Evolutionary conservation across 495 filamentous ascomycete species (phyloP).

Genomic region (Penicillium salamii): DNA sequence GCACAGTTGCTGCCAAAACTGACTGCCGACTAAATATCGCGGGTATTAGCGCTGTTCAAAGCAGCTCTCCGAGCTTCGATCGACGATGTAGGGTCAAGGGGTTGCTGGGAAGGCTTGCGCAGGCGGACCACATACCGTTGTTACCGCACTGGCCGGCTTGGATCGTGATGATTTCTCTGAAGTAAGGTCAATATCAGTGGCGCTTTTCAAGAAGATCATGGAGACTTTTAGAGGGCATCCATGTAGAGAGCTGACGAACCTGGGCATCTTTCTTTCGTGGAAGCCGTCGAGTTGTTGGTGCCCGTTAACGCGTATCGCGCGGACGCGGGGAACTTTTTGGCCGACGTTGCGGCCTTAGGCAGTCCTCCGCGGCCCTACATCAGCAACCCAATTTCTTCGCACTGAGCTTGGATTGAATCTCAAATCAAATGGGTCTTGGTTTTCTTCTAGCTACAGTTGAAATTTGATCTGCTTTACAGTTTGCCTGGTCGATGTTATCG

Average conservation of each 20-base stretch:
- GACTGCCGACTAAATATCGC: conserved; percentile 66
- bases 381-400: conserved; percentile 4
- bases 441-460: not conserved
- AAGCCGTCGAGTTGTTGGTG: conserved; percentile 24
- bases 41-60: conserved; percentile 11
- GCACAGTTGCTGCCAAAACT: conserved; percentile 98
- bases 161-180: conserved; percentile 97
- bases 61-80: not conserved
- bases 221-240: no score
- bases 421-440: not conserved
- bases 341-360: conserved; percentile 31
- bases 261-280: conserved; percentile 40
- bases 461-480: not conserved
- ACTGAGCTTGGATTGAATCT: not conserved
- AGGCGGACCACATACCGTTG: conserved; percentile 65
- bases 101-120: conserved; percentile 7
- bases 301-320: conserved; percentile 41
- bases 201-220: no score
- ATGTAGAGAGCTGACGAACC: conserved; percentile 25
- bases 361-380: conserved; percentile 7
- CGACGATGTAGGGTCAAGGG: conserved; percentile 5
- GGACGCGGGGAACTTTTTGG: conserved; percentile 34
- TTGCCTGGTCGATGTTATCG: not conserved
- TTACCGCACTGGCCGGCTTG: conserved; percentile 99
- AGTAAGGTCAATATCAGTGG: no score